phyloP scores from a whole-genome alignment of 495 filamentous ascomycete genomes.

The Baudoinia panamericana region DNA sequence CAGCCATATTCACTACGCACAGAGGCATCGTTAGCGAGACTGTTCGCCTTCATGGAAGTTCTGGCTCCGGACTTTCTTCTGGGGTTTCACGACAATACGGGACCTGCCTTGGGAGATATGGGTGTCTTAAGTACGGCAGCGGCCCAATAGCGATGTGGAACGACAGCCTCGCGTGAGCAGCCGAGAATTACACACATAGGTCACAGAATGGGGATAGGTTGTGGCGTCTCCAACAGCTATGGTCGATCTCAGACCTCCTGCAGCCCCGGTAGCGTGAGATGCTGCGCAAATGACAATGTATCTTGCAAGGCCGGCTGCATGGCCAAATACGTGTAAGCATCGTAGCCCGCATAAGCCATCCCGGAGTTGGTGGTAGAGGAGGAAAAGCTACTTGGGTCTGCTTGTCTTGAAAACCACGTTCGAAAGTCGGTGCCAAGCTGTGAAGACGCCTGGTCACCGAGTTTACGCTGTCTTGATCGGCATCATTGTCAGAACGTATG shows the following conservation, averaged over 20 bases:
- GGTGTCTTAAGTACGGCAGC: too few relatives aligned
- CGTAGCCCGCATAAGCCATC: conserved; percentile 9
- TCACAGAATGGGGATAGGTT: too few relatives aligned
- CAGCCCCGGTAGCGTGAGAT: conserved; percentile 9
- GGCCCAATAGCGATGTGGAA: too few relatives aligned
- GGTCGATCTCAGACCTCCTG: conserved; percentile 3
- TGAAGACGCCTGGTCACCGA: conserved; percentile 6
- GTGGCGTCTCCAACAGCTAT: neutral
- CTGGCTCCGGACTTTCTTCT: neutral
- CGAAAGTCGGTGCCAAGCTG: conserved; percentile 7
- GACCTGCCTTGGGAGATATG: too few relatives aligned
- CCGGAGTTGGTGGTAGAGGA: conserved; percentile 3
- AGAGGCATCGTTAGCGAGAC: neutral
- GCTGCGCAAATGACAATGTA: conserved; percentile 12
- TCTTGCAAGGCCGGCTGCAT: conserved; percentile 16
- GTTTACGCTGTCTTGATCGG: too few relatives aligned
- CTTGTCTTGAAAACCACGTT: conserved; percentile 10
- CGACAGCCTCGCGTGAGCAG: too few relatives aligned
- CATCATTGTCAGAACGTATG: too few relatives aligned
- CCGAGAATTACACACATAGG: too few relatives aligned
- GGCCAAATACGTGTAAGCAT: conserved; percentile 11
- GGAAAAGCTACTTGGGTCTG: neutral
- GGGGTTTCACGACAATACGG: too few relatives aligned
- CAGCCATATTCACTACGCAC: conserved; percentile 44
- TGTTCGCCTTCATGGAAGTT: neutral